Conservation (phyloP, 148 eudicot genomes). For the Agrostemma githago region DNA sequence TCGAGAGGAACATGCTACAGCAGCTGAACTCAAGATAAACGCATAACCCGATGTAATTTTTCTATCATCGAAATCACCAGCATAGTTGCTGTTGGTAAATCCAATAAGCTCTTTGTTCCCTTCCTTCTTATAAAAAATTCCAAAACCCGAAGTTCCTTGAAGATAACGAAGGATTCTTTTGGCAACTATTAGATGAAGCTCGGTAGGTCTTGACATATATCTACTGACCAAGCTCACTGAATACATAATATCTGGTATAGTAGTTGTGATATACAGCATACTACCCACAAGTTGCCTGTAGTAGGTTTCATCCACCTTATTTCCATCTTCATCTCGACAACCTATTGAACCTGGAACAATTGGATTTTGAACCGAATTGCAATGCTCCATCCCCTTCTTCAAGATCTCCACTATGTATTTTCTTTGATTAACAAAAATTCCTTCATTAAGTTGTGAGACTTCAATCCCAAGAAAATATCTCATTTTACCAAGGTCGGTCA, state of each 20-base stretch:
- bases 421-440: not conserved
- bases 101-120: not conserved
- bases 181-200: no score
- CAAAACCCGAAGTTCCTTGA: not conserved
- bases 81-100: not conserved
- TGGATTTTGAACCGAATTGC: no score
- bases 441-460: not conserved
- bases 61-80: not conserved
- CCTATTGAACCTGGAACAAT: not conserved
- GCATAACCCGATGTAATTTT: not conserved
- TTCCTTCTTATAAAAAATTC: not conserved
- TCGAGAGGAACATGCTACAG: no score
- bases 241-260: no score
- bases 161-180: not conserved
- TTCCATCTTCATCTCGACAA: not conserved
- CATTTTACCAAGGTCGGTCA: not conserved
- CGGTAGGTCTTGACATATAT: no score
- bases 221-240: no score
- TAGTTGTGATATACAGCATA: no score
- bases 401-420: not conserved
- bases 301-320: no score
- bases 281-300: no score
- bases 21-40: no score
- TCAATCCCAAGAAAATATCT: slow-evolving; percentile 1
- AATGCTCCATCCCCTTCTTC: not conserved